phyloP scores from a whole-genome alignment of 352 stramenopile genomes.

The Hyaloperonospora arabidopsidis region DNA sequence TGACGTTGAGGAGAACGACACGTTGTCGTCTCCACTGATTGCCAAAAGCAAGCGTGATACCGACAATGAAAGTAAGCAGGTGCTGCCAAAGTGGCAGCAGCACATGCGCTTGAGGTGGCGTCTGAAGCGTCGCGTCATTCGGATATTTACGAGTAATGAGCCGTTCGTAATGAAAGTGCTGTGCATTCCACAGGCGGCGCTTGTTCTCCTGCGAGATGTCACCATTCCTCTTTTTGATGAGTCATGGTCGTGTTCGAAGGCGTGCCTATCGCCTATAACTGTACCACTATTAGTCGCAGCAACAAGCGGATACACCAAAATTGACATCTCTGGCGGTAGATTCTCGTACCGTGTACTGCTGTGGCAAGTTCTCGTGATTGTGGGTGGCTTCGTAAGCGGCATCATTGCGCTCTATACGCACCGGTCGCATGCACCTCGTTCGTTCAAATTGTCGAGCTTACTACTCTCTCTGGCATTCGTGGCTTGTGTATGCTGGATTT shows the following conservation, averaged over 20 bases:
- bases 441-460: constrained; percentile 35
- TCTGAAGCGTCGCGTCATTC: constrained; percentile 41
- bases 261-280: constrained; percentile 73
- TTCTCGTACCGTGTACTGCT: constrained; percentile 27
- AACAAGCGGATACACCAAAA: constrained; percentile 28
- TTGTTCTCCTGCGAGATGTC: constrained; percentile 53
- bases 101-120: constrained; percentile 68
- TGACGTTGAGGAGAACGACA: constrained; percentile 37
- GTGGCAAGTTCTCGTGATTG: constrained; percentile 33
- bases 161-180: constrained; percentile 41
- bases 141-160: constrained; percentile 37
- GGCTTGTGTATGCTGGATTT: constrained; percentile 89
- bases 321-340: constrained; percentile 20
- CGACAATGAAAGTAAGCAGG: constrained; percentile 23
- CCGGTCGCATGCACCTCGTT: constrained; percentile 48
- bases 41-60: constrained; percentile 33
- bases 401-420: constrained; percentile 63
- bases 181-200: constrained; percentile 37
- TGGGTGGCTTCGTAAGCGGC: constrained; percentile 38
- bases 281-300: constrained; percentile 85
- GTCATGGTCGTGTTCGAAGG: constrained; percentile 71
- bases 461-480: constrained; percentile 66
- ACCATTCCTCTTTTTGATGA: constrained; percentile 64
- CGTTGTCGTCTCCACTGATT: constrained; percentile 56
- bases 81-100: constrained; percentile 57